phyloP scores from a whole-genome alignment of 2,329 filamentous ascomycete species.

The Sporothrix inflata region DNA sequence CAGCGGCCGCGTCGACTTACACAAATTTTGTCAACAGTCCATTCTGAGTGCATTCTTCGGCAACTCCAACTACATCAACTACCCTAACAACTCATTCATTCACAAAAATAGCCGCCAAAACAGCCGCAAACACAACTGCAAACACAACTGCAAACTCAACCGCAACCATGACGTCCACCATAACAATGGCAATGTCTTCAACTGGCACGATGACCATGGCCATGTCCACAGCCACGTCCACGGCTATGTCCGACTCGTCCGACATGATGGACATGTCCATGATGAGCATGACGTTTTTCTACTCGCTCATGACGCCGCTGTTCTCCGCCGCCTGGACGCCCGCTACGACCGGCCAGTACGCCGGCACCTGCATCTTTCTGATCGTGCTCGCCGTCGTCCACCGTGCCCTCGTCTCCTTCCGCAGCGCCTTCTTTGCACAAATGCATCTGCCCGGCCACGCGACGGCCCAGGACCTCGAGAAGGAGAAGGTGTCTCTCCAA shows the following conservation, averaged over 20 bases:
- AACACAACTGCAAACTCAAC: neutral
- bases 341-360: conserved; percentile 69
- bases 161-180: conserved; percentile 7
- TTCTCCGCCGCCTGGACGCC: conserved; percentile 75
- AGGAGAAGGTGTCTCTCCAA: neutral
- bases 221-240: neutral
- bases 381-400: conserved; percentile 72
- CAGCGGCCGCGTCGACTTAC: neutral
- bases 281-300: conserved; percentile 58
- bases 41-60: neutral
- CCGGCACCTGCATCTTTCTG: conserved; percentile 89
- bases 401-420: conserved; percentile 72
- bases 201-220: conserved; percentile 12
- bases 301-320: conserved; percentile 51
- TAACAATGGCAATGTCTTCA: neutral
- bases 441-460: neutral
- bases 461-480: neutral
- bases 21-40: neutral
- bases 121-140: neutral
- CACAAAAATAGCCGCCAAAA: neutral
- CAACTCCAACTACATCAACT: neutral
- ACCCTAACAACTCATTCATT: neutral
- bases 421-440: conserved; percentile 46
- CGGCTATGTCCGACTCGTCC: conserved; percentile 6
- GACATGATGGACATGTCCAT: conserved; percentile 26